Evolutionary conservation across 441 rosid species (phyloP).

Genomic region (Rhodomyrtus psidioides): DNA sequence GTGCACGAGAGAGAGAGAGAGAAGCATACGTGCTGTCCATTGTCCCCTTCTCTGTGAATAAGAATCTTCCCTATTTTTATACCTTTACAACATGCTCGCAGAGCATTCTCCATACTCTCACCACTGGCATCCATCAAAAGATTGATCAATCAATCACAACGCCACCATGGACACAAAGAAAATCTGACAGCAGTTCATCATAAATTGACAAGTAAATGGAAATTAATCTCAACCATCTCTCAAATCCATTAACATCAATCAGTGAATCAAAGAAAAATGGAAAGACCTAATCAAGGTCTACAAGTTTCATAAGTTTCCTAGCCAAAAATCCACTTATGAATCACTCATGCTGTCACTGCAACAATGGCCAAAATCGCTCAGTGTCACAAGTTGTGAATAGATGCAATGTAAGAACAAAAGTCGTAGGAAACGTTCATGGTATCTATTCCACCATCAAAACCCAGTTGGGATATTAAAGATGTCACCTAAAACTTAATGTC

Average conservation of each 20-base stretch:
- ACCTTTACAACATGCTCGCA: conserved; percentile 96
- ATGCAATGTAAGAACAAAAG: neutral
- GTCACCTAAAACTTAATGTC: neutral
- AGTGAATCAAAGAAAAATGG: neutral
- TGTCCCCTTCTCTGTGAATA: conserved; percentile 96
- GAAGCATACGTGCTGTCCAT: conserved; percentile 73
- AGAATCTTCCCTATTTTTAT: conserved; percentile 95
- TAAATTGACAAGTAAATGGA: neutral
- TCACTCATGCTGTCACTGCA: neutral
- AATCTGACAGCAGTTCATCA: neutral
- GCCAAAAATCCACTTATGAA: neutral
- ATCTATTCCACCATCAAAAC: neutral
- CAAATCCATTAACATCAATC: neutral
- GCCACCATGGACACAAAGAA: neutral
- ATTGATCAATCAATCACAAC: neutral
- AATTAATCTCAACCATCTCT: neutral
- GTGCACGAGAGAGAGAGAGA: neutral
- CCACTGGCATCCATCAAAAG: conserved; percentile 41
- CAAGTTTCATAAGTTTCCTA: neutral
- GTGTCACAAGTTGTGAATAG: neutral
- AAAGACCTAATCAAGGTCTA: neutral
- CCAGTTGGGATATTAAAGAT: neutral
- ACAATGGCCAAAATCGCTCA: neutral
- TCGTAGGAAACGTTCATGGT: neutral
- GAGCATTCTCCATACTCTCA: conserved; percentile 98